A percentile compares a stretch with the other conserved stretches of the same genome.
Evolutionary conservation across 202 grass and related monocot species (phyloP).

Genomic region (Hordeum pubiflorum): DNA sequence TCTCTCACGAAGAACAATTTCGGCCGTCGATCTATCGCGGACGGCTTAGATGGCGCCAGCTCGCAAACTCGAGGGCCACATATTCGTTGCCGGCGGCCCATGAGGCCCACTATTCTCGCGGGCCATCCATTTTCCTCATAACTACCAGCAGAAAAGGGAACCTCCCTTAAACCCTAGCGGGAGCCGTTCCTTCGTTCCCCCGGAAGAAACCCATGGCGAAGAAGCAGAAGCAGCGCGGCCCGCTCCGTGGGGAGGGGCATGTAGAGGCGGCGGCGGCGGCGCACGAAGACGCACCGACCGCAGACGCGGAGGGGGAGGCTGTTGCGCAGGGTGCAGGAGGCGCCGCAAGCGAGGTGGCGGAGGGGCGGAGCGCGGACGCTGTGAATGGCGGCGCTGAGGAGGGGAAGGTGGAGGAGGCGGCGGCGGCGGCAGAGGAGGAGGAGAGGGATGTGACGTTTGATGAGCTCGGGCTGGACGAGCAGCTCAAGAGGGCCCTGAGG

Average conservation of each 20-base stretch:
- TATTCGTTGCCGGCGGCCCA: not conserved
- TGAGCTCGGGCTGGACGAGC: slow-evolving; percentile 67
- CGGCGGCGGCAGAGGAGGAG: slow-evolving; percentile 4
- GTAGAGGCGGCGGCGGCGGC: not conserved
- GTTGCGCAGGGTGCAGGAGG: slow-evolving; percentile 12
- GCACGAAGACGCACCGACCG: not conserved
- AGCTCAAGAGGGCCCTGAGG: slow-evolving; percentile 69
- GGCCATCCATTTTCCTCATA: not conserved
- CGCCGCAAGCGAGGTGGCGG: not conserved
- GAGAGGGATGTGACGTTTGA: slow-evolving; percentile 58
- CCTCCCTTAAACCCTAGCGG: slow-evolving; percentile 37
- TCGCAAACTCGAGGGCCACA: not conserved
- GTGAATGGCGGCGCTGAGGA: slow-evolving; percentile 2
- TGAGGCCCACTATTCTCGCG: not conserved
- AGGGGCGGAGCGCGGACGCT: not conserved
- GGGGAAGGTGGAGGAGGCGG: not conserved
- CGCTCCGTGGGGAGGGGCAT: slow-evolving; percentile 28
- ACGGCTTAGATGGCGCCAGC: not conserved
- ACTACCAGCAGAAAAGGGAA: too few relatives aligned
- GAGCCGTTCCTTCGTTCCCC: not conserved
- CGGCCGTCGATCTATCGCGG: not conserved
- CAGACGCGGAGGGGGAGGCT: not conserved
- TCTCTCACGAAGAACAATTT: not conserved
- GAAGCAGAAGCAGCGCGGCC: slow-evolving; percentile 11
- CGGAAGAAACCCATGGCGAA: not conserved